Percentiles rank a stretch among this genome's conserved stretches.
Conservation (phyloP, 306 rosid genomes). For the Citrullus mucosospermus region DNA sequence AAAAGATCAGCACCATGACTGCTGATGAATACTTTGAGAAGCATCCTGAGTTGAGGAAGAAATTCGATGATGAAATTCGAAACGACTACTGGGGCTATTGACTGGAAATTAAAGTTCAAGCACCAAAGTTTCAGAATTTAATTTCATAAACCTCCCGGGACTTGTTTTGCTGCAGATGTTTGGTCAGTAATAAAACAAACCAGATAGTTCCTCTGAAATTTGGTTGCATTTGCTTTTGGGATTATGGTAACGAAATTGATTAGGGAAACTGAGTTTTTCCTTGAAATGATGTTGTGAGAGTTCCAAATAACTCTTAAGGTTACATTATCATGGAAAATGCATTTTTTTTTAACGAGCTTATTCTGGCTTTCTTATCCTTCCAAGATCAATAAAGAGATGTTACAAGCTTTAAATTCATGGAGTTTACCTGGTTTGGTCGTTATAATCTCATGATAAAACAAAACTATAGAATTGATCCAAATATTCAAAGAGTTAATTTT, state of each 20-base stretch:
- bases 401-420: background rate
- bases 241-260: slow-evolving; percentile 5
- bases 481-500: background rate
- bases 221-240: slow-evolving; percentile 19
- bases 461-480: background rate
- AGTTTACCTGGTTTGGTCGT: background rate
- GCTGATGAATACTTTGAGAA: slow-evolving; percentile 85
- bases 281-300: background rate
- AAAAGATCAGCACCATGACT: slow-evolving; percentile 82
- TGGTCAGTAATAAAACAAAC: slow-evolving; percentile 41
- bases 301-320: background rate
- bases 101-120: background rate
- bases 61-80: slow-evolving; percentile 88
- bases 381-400: background rate
- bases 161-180: slow-evolving; percentile 23
- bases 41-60: slow-evolving; percentile 87
- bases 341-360: background rate
- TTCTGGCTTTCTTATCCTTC: background rate
- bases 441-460: background rate
- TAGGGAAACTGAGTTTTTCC: background rate
- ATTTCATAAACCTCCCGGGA: slow-evolving; percentile 22
- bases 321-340: background rate
- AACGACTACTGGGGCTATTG: slow-evolving; percentile 92
- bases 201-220: slow-evolving; percentile 28
- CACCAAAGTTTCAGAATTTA: background rate